Percentiles rank a stretch among this genome's conserved stretches.
Evolutionary conservation across 108 stramenopile genomes (phyloP).

Genomic region (Pseudonitzschia multiseries): DNA sequence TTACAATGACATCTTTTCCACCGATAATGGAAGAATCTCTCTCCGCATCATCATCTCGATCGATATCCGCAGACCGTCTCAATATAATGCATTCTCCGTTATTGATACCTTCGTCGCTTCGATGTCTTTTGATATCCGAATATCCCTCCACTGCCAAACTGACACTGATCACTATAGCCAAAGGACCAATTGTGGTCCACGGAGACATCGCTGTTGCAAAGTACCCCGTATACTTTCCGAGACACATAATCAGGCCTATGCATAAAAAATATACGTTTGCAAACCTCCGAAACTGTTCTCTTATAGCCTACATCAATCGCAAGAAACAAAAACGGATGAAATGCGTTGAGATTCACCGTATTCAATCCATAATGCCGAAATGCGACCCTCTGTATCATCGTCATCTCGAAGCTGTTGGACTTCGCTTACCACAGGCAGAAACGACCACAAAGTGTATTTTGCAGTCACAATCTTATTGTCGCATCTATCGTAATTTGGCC

Average conservation of each 20-base stretch:
- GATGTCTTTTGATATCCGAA: slow-evolving; percentile 88
- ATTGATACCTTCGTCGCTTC: slow-evolving; percentile 84
- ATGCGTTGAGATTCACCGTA: neutral
- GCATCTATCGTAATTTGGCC: slow-evolving; percentile 41
- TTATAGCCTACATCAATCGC: slow-evolving; percentile 48
- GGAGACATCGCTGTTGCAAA: slow-evolving; percentile 89
- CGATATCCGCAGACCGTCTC: neutral
- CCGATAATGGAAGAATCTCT: slow-evolving; percentile 37
- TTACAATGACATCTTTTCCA: slow-evolving; percentile 13
- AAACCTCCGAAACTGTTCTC: slow-evolving; percentile 85
- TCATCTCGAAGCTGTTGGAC: too few relatives aligned
- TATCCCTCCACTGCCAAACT: slow-evolving; percentile 89
- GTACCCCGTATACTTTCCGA: slow-evolving; percentile 65
- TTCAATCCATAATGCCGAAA: too few relatives aligned
- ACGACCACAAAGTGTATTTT: slow-evolving; percentile 65
- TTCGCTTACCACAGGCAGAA: slow-evolving; percentile 71
- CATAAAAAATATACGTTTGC: slow-evolving; percentile 96
- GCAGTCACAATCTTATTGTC: slow-evolving; percentile 63
- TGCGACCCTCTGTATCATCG: neutral
- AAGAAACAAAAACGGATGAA: neutral
- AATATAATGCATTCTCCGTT: slow-evolving; percentile 57
- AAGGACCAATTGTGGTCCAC: slow-evolving; percentile 92
- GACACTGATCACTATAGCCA: slow-evolving; percentile 84
- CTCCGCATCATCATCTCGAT: slow-evolving; percentile 28
- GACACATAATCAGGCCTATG: slow-evolving; percentile 89